Percentiles rank a stretch among this genome's conserved stretches.
These are phyloP conservation scores for Pichia cabralensis DNA, from an alignment of 805 yeast species.

Conservation along the genomic window DNA sequence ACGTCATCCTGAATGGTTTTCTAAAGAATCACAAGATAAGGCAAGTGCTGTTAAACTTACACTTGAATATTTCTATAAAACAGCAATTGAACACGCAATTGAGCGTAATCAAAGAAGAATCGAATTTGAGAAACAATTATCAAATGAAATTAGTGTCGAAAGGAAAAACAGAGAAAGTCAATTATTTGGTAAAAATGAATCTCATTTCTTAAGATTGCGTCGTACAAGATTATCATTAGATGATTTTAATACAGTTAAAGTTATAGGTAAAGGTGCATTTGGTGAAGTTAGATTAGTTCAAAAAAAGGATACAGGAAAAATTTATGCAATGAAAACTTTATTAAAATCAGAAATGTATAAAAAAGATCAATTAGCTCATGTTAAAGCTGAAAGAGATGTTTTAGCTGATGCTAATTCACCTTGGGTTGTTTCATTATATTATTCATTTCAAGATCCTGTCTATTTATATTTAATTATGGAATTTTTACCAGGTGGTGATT, in stretches of 20 bases:
- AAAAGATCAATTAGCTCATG: slow-evolving; percentile 90
- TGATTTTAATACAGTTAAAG: slow-evolving; percentile 84
- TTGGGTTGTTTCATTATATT: slow-evolving; percentile 78
- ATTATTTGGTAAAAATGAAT: slow-evolving; percentile 79
- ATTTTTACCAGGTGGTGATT: slow-evolving; percentile 73
- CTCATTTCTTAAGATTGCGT: slow-evolving; percentile 74
- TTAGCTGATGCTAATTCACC: slow-evolving; percentile 84
- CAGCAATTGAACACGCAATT: slow-evolving; percentile 83
- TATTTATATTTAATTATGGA: slow-evolving; percentile 75
- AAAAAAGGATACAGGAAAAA: slow-evolving; percentile 83
- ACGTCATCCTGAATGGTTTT: slow-evolving; percentile 70
- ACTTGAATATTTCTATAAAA: slow-evolving; percentile 76
- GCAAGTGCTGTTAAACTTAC: slow-evolving; percentile 77
- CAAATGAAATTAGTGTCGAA: slow-evolving; percentile 72
- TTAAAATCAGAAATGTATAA: slow-evolving; percentile 88
- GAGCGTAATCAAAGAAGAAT: slow-evolving; percentile 91
- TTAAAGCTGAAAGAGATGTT: slow-evolving; percentile 92
- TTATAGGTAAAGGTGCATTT: slow-evolving; percentile 92
- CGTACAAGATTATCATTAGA: slow-evolving; percentile 75
- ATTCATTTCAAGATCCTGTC: slow-evolving; percentile 71
- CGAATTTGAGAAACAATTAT: slow-evolving; percentile 65
- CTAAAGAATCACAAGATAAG: slow-evolving; percentile 68
- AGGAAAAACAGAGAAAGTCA: slow-evolving; percentile 74
- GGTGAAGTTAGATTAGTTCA: slow-evolving; percentile 96
- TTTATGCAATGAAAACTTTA: slow-evolving; percentile 89